These are phyloP conservation scores for Chytriomyces hyalinus DNA, from an alignment of 192 early-diverging fungal genomes.

Conservation along the genomic window DNA sequence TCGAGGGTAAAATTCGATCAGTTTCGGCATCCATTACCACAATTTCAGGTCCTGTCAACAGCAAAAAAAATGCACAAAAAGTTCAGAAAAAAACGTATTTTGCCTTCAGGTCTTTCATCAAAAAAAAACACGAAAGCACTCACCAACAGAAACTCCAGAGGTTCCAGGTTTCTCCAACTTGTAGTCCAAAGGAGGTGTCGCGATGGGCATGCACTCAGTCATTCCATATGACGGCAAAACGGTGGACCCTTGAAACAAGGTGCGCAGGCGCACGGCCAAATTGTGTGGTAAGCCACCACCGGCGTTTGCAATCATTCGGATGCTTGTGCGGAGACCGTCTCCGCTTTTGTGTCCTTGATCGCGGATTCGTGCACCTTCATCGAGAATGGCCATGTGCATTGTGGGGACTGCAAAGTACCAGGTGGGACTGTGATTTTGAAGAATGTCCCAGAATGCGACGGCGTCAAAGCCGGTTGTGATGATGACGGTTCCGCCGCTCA, in stretches of 20 bases:
- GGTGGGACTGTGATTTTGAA: constrained; percentile 25
- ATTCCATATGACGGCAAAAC: constrained; percentile 53
- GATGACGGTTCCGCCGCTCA: constrained; percentile 67
- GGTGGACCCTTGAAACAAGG: constrained; percentile 29
- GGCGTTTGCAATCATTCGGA: constrained; percentile 51
- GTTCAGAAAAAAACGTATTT: too few species aligned
- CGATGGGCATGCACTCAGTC: constrained; percentile 58
- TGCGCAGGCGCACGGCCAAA: constrained; percentile 37
- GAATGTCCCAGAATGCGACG: constrained; percentile 38
- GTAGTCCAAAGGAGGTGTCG: constrained; percentile 49
- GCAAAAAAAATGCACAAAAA: too few species aligned
- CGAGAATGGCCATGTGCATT: constrained; percentile 69
- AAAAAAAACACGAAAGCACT: background rate
- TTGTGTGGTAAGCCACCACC: constrained; percentile 46
- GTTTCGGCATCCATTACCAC: background rate
- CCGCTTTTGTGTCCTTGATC: background rate
- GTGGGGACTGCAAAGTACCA: constrained; percentile 66
- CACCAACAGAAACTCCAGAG: constrained; percentile 28
- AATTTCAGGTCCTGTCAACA: too few species aligned
- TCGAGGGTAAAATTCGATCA: background rate
- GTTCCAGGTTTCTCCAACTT: constrained; percentile 46
- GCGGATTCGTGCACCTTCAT: background rate
- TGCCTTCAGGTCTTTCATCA: constrained; percentile 44
- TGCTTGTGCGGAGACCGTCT: constrained; percentile 9
- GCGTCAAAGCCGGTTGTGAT: constrained; percentile 56